These are phyloP conservation scores for Pyrrhoderma lamaoense DNA, from an alignment of 1,284 basidiomycete genomes.

Conservation along the genomic window DNA sequence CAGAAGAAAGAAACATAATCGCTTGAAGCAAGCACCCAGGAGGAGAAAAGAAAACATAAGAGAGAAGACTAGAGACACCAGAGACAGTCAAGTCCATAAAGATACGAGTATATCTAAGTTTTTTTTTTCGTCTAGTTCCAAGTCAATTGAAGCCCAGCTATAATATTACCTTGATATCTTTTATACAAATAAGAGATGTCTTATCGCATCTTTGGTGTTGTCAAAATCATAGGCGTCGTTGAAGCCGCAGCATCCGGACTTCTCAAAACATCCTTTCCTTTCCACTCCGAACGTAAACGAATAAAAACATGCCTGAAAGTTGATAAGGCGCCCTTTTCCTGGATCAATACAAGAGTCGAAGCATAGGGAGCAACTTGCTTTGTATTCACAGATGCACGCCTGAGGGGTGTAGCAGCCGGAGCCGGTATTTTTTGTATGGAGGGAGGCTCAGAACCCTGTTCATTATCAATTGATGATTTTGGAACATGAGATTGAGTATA, in stretches of 20 bases:
- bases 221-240: constrained; percentile 9
- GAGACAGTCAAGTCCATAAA: too few relatives aligned
- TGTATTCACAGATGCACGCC: constrained; percentile 13
- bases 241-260: constrained; percentile 7
- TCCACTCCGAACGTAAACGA: constrained; percentile 63
- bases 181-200: too few relatives aligned
- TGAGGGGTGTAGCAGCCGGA: constrained; percentile 5
- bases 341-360: constrained; percentile 59
- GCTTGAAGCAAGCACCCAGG: too few relatives aligned
- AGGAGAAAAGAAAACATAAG: too few relatives aligned
- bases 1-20: too few relatives aligned
- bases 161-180: too few relatives aligned
- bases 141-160: too few relatives aligned
- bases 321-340: constrained; percentile 84
- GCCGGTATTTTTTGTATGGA: not conserved
- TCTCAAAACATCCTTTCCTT: constrained; percentile 14
- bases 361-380: constrained; percentile 18
- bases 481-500: constrained; percentile 7
- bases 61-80: too few relatives aligned
- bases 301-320: constrained; percentile 74
- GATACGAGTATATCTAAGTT: too few relatives aligned
- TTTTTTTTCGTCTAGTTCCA: too few relatives aligned
- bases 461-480: not conserved
- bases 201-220: constrained; percentile 8
- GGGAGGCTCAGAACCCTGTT: not conserved